Percentiles rank a stretch among this genome's conserved stretches.
Conservation (phyloP, 2,329 filamentous ascomycete genomes). For the Eutypella sp. region DNA sequence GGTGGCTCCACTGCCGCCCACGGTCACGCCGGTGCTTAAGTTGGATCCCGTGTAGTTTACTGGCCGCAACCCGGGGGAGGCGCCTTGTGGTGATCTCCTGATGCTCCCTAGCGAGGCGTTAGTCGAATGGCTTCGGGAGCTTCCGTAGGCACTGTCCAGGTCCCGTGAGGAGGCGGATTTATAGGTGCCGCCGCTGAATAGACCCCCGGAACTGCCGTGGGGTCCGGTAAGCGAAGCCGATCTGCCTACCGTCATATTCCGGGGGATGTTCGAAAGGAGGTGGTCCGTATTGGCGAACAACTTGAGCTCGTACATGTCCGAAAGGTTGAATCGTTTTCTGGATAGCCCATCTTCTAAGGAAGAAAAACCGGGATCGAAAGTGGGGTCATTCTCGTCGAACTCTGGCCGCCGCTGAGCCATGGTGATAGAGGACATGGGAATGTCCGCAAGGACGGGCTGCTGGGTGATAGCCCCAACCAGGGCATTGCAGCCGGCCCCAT, state of each 20-base stretch:
- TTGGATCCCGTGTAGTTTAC: conserved; percentile 21
- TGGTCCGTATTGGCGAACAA: conserved; percentile 73
- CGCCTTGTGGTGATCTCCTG: conserved; percentile 23
- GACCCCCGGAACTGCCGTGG: conserved; percentile 30
- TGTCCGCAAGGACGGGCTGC: conserved; percentile 84
- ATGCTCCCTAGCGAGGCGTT: conserved; percentile 34
- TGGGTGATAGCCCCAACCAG: conserved; percentile 88
- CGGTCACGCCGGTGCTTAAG: conserved; percentile 30
- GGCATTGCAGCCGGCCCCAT: conserved; percentile 94
- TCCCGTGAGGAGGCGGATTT: conserved; percentile 24
- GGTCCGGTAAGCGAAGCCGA: conserved; percentile 28
- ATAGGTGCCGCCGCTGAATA: conserved; percentile 33
- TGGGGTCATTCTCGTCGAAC: conserved; percentile 32
- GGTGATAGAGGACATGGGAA: conserved; percentile 84
- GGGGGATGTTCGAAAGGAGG: conserved; percentile 42
- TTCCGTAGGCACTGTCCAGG: conserved; percentile 30
- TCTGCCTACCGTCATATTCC: conserved; percentile 27
- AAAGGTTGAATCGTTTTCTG: conserved; percentile 36
- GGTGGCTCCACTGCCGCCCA: conserved; percentile 30
- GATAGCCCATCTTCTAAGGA: conserved; percentile 22
- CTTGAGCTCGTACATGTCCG: conserved; percentile 67
- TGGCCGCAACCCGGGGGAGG: conserved; percentile 15
- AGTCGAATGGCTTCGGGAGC: conserved; percentile 41
- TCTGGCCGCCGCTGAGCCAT: conserved; percentile 67
- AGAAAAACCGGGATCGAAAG: conserved; percentile 16